phyloP scores from a whole-genome alignment of 805 yeast species.

The Wickerhamomyces silvicola region DNA sequence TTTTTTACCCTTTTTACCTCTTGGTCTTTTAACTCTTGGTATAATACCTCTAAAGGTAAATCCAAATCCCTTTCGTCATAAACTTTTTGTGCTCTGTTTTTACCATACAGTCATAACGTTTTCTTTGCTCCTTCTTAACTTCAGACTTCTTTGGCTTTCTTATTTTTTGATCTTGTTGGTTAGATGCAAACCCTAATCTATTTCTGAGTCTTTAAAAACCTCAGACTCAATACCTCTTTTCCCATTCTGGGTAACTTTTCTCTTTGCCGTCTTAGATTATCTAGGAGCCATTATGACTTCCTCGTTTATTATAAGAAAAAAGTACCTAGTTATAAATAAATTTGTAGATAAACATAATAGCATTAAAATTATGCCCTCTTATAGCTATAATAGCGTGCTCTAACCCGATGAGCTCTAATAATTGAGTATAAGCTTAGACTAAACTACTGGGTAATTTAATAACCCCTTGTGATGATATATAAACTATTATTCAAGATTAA shows the following conservation, averaged over 20 bases:
- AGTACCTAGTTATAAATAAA: neutral
- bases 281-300: constrained; percentile 41
- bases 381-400: too few species aligned
- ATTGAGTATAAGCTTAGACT: too few species aligned
- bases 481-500: too few species aligned
- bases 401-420: too few species aligned
- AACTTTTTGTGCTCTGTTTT: constrained; percentile 35
- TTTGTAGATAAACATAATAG: too few species aligned
- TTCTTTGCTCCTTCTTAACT: constrained; percentile 61
- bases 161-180: constrained; percentile 43
- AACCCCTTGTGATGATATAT: too few species aligned
- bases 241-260: constrained; percentile 44
- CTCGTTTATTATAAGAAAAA: neutral
- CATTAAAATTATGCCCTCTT: too few species aligned
- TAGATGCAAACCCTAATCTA: constrained; percentile 38
- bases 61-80: constrained; percentile 76
- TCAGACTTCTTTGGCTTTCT: constrained; percentile 42
- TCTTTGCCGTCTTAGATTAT: constrained; percentile 55
- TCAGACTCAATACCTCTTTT: constrained; percentile 58
- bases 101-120: constrained; percentile 62
- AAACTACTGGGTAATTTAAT: too few species aligned
- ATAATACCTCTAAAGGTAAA: constrained; percentile 72
- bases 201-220: constrained; percentile 58
- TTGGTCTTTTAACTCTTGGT: constrained; percentile 73
- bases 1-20: constrained; percentile 84